Evolutionary conservation across 1,139 yeast genomes (phyloP).

Genomic region (Saccharomyces hybrid): DNA sequence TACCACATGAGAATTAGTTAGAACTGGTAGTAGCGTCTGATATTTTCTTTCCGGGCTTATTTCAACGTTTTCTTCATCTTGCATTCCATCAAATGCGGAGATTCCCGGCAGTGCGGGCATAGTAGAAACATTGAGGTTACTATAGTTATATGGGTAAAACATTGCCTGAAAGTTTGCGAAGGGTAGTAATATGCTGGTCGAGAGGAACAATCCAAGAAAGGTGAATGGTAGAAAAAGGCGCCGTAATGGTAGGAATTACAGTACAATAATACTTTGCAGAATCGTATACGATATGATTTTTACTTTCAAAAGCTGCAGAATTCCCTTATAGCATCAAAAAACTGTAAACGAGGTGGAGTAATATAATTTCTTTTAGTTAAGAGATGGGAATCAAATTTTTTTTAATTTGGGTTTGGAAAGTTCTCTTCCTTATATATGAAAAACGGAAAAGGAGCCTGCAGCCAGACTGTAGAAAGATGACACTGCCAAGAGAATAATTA

Average conservation of each 20-base stretch:
- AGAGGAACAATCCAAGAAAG: not conserved
- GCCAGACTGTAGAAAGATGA: not conserved
- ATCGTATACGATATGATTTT: not conserved
- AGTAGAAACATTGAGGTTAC: not conserved
- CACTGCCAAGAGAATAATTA: not conserved
- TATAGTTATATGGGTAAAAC: not conserved
- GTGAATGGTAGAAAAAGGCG: not conserved
- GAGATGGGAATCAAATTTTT: not conserved
- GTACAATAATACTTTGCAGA: not conserved
- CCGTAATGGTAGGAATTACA: not conserved
- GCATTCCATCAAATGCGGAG: not conserved
- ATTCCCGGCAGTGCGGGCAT: not conserved
- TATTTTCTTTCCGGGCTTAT: not conserved
- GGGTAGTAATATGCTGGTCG: not conserved
- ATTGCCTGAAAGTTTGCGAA: not conserved
- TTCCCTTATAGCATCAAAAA: not conserved
- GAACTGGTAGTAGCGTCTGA: constrained; percentile 1
- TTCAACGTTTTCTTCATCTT: not conserved
- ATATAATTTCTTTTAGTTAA: not conserved
- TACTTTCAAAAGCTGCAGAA: not conserved
- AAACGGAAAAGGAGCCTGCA: not conserved
- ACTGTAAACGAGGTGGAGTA: not conserved
- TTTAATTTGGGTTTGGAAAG: not conserved
- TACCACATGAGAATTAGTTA: not conserved
- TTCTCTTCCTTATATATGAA: not conserved